Conservation (phyloP, 345 rosid genomes). For the Lepidium sativum region DNA sequence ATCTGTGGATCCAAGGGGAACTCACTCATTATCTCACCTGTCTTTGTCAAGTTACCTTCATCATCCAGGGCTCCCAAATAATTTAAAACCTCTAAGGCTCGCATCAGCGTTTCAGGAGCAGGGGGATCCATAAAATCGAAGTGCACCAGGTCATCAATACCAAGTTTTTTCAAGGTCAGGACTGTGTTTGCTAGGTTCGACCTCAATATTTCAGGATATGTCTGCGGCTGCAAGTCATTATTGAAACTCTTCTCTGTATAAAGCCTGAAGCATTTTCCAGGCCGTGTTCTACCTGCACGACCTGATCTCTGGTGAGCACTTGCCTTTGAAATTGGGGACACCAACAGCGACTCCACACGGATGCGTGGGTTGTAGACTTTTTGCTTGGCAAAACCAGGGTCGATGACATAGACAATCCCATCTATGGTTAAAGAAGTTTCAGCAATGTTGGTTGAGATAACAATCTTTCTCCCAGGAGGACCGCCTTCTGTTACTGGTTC, state of each 20-base stretch:
- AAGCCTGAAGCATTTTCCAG: constrained; percentile 92
- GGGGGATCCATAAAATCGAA: constrained; percentile 99
- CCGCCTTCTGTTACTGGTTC: constrained; percentile 76
- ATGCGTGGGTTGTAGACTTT: constrained; percentile 94
- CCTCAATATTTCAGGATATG: constrained; percentile 90
- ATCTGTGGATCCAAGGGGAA: constrained; percentile 98
- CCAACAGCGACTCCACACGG: constrained; percentile 89
- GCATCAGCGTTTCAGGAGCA: constrained; percentile 98
- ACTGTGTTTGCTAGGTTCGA: constrained; percentile 97
- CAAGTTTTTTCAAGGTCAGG: constrained; percentile 82
- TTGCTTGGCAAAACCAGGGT: constrained; percentile 94
- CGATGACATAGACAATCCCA: constrained; percentile 95
- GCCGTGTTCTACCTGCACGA: constrained; percentile 98
- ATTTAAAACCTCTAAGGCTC: constrained; percentile 90
- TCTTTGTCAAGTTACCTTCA: constrained; percentile 87
- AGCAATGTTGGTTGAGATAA: constrained; percentile 93
- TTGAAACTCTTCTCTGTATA: constrained; percentile 86
- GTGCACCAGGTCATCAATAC: constrained; percentile 91
- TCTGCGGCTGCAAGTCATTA: constrained; percentile 88
- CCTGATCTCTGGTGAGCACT: constrained; percentile 99
- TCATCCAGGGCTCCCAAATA: constrained; percentile 96
- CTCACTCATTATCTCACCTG: constrained; percentile 98
- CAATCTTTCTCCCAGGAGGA: constrained; percentile 90
- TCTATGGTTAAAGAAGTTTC: constrained; percentile 97
- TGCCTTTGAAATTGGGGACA: constrained; percentile 96